Base-by-base conservation (phyloP, 768 basidiomycete genomes). In the Chalciporus sphaerocephalus region DNA sequence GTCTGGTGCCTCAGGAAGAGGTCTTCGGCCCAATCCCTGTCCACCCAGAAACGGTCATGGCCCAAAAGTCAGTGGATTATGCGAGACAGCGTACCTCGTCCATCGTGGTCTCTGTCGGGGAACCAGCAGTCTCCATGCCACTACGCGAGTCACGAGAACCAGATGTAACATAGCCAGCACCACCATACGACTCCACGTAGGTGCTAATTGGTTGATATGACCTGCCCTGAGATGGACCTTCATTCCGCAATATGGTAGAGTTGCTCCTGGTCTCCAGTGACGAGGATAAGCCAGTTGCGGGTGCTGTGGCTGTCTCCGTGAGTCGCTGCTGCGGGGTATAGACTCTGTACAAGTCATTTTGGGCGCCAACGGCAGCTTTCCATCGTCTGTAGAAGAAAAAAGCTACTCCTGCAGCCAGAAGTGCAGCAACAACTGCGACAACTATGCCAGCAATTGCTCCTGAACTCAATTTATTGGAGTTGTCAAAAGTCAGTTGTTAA, bases 351-450 rank as follows among this genome's bases (percentile, higher is more conserved):
- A 51, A 34, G 32, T 51, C 48, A 3, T 41, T 37, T n/a, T 55
- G 55, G 17, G 44, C 32, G 18, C 49, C 43, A 22, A 56, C n/a
- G 1, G 51, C 51, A 15, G 53, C 51, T 49, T 50, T 67, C 62
- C 62, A 67, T 7, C 58, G 58, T 24, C 54, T 48, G 24, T 60
- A 67, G 28, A 60, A 64, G 23, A 58, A 35, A 15, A 46, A 30
- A 0, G 62, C 60, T 0, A 36, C 43, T 1, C n/a, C 52, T 0
- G 44, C 43, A 15, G 60, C 56, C 0, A 57, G 21, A 18, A 50
- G 13, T 10, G 56, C 56, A 3, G 52, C 21, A 4, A 48, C 47
- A 2, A 34, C 44, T n/a, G 53, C 54, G 0, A 62, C 33, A 9
- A 51, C 53, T 2, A 64, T 40, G 11, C 60, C 63, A 20, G 48